Conservation (phyloP, 805 yeast genomes). For the Nadsonia fulvescens region DNA sequence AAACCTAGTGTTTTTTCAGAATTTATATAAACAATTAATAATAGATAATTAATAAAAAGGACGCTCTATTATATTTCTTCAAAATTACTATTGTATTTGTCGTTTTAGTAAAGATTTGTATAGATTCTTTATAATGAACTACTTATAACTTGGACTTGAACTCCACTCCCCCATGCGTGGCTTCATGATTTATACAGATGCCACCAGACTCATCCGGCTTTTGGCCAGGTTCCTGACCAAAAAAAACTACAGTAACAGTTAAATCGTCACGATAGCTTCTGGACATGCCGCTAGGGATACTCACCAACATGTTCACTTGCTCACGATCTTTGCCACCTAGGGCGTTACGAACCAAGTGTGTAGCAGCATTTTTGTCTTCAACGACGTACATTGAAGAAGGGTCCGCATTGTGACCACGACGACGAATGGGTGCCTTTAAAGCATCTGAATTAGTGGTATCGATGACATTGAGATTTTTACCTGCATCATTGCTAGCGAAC, state of each 20-base stretch:
- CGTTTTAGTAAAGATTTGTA: no score
- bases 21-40: no score
- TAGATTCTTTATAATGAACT: no score
- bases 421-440: slow-evolving; percentile 53
- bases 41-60: no score
- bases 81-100: no score
- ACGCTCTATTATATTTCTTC: no score
- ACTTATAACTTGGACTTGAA: slow-evolving; percentile 9
- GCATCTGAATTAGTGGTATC: slow-evolving; percentile 31
- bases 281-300: slow-evolving; percentile 82
- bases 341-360: slow-evolving; percentile 88
- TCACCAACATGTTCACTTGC: slow-evolving; percentile 70
- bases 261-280: slow-evolving; percentile 89
- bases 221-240: slow-evolving; percentile 37
- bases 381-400: slow-evolving; percentile 21
- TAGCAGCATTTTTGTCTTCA: slow-evolving; percentile 77
- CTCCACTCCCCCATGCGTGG: slow-evolving; percentile 9
- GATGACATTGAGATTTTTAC: slow-evolving; percentile 12
- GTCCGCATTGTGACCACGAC: slow-evolving; percentile 10
- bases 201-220: slow-evolving; percentile 14
- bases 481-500: no score
- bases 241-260: slow-evolving; percentile 89
- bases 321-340: slow-evolving; percentile 78
- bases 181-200: slow-evolving; percentile 16
- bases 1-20: no score